phyloP scores from a whole-genome alignment of 768 basidiomycete genomes.

The Termitomyces titanicus region DNA sequence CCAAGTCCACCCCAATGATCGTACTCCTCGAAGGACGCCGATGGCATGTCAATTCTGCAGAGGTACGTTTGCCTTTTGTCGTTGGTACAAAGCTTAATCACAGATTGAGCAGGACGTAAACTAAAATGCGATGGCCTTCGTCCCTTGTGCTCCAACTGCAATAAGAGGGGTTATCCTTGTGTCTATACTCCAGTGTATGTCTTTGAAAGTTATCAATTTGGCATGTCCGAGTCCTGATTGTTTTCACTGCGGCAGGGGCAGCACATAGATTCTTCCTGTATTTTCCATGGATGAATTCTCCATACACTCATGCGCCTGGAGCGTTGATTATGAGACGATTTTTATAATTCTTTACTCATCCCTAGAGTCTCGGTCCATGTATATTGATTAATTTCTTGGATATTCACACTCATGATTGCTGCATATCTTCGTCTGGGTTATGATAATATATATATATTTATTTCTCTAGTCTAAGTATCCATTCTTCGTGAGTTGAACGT shows the following conservation, averaged over 20 bases:
- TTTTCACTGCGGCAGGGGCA: not conserved
- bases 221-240: not conserved
- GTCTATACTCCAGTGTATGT: constrained; percentile 65
- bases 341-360: not conserved
- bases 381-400: constrained; percentile 1
- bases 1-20: constrained; percentile 6
- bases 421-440: not conserved
- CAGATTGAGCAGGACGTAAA: constrained; percentile 50
- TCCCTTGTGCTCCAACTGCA: constrained; percentile 65
- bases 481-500: not conserved
- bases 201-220: not conserved
- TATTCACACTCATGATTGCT: not conserved
- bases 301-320: not conserved
- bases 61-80: constrained; percentile 32
- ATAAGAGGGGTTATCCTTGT: constrained; percentile 55
- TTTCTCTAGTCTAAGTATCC: not conserved
- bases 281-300: not conserved
- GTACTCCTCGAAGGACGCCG: constrained; percentile 43
- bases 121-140: constrained; percentile 68
- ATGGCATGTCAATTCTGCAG: constrained; percentile 79
- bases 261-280: not conserved
- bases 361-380: not conserved
- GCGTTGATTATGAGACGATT: not conserved
- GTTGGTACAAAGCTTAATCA: not conserved
- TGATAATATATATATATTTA: not conserved